Conservation (phyloP, 2,329 filamentous ascomycete genomes). For the Colletotrichum simmondsii region DNA sequence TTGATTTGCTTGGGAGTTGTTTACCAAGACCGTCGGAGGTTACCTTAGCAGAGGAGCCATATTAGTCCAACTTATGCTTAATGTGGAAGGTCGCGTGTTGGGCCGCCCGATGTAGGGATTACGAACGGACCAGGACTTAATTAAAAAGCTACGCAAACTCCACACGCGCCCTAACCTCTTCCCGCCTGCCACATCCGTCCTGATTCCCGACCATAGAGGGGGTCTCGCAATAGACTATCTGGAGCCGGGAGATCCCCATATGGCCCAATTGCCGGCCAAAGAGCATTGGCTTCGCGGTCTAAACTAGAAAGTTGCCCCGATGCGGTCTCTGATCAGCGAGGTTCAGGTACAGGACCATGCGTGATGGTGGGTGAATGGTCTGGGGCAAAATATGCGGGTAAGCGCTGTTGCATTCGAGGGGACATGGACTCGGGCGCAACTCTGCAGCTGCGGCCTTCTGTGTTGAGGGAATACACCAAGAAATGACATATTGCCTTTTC, state of each 20-base stretch:
- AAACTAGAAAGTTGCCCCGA: neutral
- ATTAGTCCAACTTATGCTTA: slow-evolving; percentile 26
- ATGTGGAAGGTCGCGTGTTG: slow-evolving; percentile 27
- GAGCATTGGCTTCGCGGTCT: neutral
- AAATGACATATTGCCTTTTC: neutral
- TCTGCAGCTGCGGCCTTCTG: neutral
- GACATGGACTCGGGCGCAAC: neutral
- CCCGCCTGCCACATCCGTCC: slow-evolving; percentile 26
- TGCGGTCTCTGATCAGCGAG: neutral
- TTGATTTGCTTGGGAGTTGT: neutral
- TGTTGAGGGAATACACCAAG: neutral
- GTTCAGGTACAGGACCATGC: neutral
- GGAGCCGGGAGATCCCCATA: slow-evolving; percentile 25
- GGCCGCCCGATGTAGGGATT: neutral
- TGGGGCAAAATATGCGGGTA: slow-evolving; percentile 6
- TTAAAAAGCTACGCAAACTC: slow-evolving; percentile 12
- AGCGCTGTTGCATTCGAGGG: neutral
- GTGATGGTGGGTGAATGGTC: neutral
- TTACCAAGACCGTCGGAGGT: neutral
- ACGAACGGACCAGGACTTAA: neutral
- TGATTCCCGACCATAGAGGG: slow-evolving; percentile 13
- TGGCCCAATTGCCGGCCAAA: slow-evolving; percentile 18
- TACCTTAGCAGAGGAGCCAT: slow-evolving; percentile 13
- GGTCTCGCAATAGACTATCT: slow-evolving; percentile 19
- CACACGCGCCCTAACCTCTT: slow-evolving; percentile 13